Conservation (phyloP, 805 yeast genomes). For the Saccharomycopsis javanensis region DNA sequence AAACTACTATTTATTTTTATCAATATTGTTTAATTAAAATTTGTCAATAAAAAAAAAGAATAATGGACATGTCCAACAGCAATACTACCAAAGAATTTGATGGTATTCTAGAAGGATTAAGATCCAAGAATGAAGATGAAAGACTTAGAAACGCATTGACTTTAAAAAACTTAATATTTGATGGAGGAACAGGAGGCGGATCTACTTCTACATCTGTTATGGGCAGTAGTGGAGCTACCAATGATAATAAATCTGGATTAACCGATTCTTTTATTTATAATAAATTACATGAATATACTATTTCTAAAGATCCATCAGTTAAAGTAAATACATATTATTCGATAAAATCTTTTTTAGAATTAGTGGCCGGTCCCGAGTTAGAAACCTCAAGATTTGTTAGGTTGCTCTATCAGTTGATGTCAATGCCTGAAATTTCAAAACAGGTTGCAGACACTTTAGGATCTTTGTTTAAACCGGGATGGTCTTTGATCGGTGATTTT, state of each 20-base stretch:
- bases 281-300: conserved; percentile 12
- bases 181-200: conserved; percentile 7
- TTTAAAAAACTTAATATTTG: conserved; percentile 13
- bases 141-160: conserved; percentile 12
- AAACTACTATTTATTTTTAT: too few relatives aligned
- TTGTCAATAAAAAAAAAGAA: not conserved
- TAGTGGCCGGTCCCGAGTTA: conserved; percentile 16
- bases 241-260: not conserved
- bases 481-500: conserved; percentile 12
- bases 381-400: conserved; percentile 14
- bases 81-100: conserved; percentile 15
- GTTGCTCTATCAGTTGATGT: conserved; percentile 13
- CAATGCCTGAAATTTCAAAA: conserved; percentile 10
- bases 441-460: conserved; percentile 18
- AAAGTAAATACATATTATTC: conserved; percentile 14
- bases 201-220: not conserved
- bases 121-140: conserved; percentile 14
- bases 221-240: not conserved
- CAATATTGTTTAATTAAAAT: not conserved
- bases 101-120: conserved; percentile 11
- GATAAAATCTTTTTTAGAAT: conserved; percentile 11
- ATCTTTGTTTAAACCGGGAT: conserved; percentile 15
- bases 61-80: not conserved
- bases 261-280: conserved; percentile 14
- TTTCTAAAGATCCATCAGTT: conserved; percentile 9